Conservation (phyloP, 345 rosid genomes). For the Gossypium longicalyx region DNA sequence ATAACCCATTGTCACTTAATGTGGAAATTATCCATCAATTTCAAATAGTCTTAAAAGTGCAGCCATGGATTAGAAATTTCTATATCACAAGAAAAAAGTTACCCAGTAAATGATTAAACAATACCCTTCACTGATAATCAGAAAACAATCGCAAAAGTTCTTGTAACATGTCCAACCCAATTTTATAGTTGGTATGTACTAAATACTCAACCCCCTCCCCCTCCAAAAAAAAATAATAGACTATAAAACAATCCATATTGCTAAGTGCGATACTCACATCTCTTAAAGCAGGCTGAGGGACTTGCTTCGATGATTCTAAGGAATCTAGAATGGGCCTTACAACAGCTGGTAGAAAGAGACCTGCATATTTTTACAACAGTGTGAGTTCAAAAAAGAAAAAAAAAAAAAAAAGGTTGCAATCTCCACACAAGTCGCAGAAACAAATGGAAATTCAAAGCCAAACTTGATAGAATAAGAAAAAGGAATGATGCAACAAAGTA, state of each 20-base stretch:
- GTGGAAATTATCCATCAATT: neutral
- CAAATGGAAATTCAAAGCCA: neutral
- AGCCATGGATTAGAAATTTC: neutral
- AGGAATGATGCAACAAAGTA: neutral
- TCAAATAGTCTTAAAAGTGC: neutral
- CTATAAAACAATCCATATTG: neutral
- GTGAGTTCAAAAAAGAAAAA: neutral
- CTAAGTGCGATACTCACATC: slow-evolving; percentile 51
- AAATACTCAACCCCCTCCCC: neutral
- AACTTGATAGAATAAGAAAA: neutral
- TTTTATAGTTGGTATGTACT: neutral
- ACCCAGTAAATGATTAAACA: no score
- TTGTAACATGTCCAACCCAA: neutral
- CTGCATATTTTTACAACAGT: slow-evolving; percentile 34
- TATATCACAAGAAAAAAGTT: neutral
- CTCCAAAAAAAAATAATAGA: neutral
- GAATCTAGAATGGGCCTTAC: slow-evolving; percentile 96
- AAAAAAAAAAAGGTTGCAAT: neutral
- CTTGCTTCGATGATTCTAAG: slow-evolving; percentile 73
- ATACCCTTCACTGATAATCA: neutral
- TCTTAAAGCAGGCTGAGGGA: slow-evolving; percentile 64
- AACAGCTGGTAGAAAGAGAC: slow-evolving; percentile 90
- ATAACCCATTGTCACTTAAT: neutral
- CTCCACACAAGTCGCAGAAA: neutral
- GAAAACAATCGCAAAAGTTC: neutral